Percentiles rank a stretch among this genome's conserved stretches.
Evolutionary conservation across 1,284 basidiomycete genomes (phyloP).

Genomic region (Trametes pubescens): DNA sequence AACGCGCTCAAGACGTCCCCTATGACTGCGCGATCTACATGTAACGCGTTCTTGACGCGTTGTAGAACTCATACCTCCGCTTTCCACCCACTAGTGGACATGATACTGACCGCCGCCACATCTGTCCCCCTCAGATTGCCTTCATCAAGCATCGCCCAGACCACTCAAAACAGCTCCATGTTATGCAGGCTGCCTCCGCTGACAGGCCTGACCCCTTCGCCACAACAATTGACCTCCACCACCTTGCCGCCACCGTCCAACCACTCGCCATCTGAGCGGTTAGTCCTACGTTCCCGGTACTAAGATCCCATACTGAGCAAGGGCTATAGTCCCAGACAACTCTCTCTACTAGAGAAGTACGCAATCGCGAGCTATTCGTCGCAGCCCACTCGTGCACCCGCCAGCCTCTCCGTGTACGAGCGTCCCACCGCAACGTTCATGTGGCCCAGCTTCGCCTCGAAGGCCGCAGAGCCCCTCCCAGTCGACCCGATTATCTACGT

Average conservation of each 20-base stretch:
- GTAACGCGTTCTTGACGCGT: not conserved
- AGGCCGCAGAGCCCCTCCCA: conserved; percentile 34
- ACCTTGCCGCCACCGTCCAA: conserved; percentile 18
- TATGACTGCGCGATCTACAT: not conserved
- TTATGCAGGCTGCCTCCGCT: not conserved
- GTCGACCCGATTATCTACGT: conserved; percentile 35
- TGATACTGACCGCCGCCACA: conserved; percentile 30
- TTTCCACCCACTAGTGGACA: not conserved
- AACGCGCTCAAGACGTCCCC: not conserved
- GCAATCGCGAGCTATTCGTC: conserved; percentile 16
- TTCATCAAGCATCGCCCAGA: conserved; percentile 5
- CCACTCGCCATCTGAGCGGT: conserved; percentile 5
- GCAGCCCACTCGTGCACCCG: conserved; percentile 19
- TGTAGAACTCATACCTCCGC: not conserved
- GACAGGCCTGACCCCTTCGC: conserved; percentile 11
- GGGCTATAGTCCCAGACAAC: not conserved
- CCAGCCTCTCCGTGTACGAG: conserved; percentile 42
- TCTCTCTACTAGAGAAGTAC: conserved; percentile 13
- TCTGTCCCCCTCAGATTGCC: conserved; percentile 9
- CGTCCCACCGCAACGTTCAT: conserved; percentile 47
- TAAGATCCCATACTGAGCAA: not conserved
- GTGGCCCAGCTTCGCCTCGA: conserved; percentile 48
- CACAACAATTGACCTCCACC: conserved; percentile 6
- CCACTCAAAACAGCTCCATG: not conserved
- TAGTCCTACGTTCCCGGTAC: not conserved